A percentile compares a stretch with the other conserved stretches of the same genome.
phyloP scores from a whole-genome alignment of 2,329 filamentous ascomycete species.

The Ophiostoma triangulosporum region DNA sequence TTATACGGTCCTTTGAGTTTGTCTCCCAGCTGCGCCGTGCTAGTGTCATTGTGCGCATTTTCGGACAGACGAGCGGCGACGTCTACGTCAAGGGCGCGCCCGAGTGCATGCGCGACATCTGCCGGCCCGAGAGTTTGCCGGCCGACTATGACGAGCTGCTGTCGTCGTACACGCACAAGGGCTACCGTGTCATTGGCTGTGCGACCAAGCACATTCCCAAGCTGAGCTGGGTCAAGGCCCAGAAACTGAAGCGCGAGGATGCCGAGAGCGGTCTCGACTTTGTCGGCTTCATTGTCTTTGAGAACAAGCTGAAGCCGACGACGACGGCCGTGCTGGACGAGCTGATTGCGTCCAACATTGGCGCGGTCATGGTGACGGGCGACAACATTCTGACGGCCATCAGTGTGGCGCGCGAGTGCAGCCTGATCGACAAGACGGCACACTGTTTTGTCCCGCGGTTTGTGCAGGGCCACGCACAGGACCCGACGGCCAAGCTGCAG shows the following conservation, averaged over 20 bases:
- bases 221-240: constrained; percentile 83
- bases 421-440: constrained; percentile 63
- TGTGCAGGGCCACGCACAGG: constrained; percentile 57
- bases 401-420: constrained; percentile 84
- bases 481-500: constrained; percentile 56
- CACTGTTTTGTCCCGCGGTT: constrained; percentile 94
- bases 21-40: constrained; percentile 83
- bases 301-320: constrained; percentile 91
- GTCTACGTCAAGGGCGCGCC: constrained; percentile 95
- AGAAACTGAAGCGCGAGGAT: constrained; percentile 81
- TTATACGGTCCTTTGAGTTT: constrained; percentile 87
- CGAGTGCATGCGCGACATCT: constrained; percentile 93
- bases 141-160: constrained; percentile 81
- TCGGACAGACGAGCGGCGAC: constrained; percentile 70
- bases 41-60: constrained; percentile 82
- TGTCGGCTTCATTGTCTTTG: constrained; percentile 92
- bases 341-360: constrained; percentile 68
- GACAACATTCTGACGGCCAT: constrained; percentile 97
- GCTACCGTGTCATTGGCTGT: constrained; percentile 91
- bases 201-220: constrained; percentile 80
- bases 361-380: constrained; percentile 90
- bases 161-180: constrained; percentile 84
- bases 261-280: constrained; percentile 78
- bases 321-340: constrained; percentile 73
- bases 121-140: constrained; percentile 70